A percentile compares a stretch with the other conserved stretches of the same genome.
These are phyloP conservation scores for Phytophthora foliorum DNA, from an alignment of 352 stramenopile genomes.

Conservation along the genomic window DNA sequence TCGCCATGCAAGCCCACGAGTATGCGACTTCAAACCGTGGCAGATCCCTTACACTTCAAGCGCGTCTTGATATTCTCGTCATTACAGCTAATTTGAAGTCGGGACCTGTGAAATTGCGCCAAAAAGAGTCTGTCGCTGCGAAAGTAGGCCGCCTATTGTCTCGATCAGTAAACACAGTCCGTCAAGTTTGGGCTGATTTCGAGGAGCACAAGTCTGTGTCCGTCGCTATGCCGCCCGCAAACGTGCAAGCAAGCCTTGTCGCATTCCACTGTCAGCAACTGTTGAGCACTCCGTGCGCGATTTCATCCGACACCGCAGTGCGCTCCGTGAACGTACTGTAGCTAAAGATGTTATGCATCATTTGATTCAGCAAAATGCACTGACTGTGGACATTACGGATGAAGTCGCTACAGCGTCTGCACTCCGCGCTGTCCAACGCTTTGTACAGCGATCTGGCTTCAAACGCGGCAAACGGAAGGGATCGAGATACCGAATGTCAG, in stretches of 20 bases:
- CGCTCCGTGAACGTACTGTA: not conserved
- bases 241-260: not conserved
- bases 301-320: not conserved
- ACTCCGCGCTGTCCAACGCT: not conserved
- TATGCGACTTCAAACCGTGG: not conserved
- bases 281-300: not conserved
- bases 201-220: not conserved
- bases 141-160: not conserved
- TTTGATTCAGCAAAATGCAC: not conserved
- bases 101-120: conserved; percentile 2
- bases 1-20: not conserved
- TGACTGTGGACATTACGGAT: not conserved
- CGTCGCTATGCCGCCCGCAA: not conserved
- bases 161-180: conserved; percentile 2
- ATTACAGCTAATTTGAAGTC: conserved; percentile 1
- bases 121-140: conserved; percentile 1
- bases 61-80: not conserved
- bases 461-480: not conserved
- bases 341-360: conserved; percentile 6
- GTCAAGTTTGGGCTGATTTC: conserved; percentile 1
- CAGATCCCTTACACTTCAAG: not conserved
- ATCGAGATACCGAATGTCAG: not conserved
- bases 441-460: conserved; percentile 1
- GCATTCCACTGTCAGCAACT: not conserved
- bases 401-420: not conserved